Evolutionary conservation across 2,329 filamentous ascomycete species (phyloP), one percentile per base, ranked within the genome.

Genomic region (Phyllosticta paracitricarpa): DNA sequence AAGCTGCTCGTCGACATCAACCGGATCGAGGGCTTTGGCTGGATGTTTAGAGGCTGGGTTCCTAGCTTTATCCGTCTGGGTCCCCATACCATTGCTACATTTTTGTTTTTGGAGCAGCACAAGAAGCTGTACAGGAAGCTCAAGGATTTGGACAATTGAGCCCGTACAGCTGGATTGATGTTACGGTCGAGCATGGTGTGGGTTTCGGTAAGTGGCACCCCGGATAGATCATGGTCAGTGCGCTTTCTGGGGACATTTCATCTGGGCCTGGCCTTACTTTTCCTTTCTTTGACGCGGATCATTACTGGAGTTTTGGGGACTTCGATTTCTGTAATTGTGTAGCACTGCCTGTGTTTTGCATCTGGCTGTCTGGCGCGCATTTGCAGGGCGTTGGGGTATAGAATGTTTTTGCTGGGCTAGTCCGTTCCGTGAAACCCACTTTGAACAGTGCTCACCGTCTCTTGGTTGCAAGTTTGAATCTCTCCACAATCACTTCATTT

Each of bases 11-110:
- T 77, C 52, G 84, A 89, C 54, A 85, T 92, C 33, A 89, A 86
- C 65, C 81, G 78, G 60, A 77, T 82, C 19, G 89, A 95, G 70
- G 91, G 91, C 1, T 72, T 89, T 57, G 76, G 81, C 54, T 96
- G 91, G 91, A 87, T 93, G 82, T 95, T 95, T 76, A 89, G 89
- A 73, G 91, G 91, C 63, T 95, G 90, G 89, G 85, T 92, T 55
- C 91, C 91, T n/a, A 86, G 84, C 70, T 87, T 87, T 66, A 84
- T 87, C 61, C 78, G 84, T 7, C 72, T 87, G 22, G 84, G 84
- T 2, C 84, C 84, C 40, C 91, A 96, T 77, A 96, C 90, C 7
- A 89, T 96, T 63, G 87, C 88, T 68, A 96, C 90, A 40, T 92
- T 96, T 73, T 72, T 96, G 69, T 92, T 94, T 73, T 73, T 96